phyloP scores from a whole-genome alignment of 495 filamentous ascomycete genomes.

The Talaromyces proteolyticus region DNA sequence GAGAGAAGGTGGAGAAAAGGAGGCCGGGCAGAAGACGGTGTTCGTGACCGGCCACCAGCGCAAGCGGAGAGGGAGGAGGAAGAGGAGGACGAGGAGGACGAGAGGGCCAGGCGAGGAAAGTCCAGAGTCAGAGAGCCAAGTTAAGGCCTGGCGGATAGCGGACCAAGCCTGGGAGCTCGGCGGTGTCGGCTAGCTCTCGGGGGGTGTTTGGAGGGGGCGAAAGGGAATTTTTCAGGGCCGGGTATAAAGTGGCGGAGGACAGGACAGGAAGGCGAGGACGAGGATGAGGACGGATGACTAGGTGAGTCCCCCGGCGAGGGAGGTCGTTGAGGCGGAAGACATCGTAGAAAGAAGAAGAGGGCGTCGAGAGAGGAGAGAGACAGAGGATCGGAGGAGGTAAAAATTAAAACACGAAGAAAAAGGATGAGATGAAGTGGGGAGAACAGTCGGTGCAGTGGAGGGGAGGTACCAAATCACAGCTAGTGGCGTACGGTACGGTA shows the following conservation, averaged over 20 bases:
- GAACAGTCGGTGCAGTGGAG: no score
- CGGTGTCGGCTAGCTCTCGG: conserved; percentile 43
- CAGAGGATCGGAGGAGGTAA: no score
- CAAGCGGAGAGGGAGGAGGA: conserved; percentile 5
- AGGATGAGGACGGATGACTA: conserved; percentile 19
- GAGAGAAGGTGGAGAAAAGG: no score
- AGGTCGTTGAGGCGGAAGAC: conserved; percentile 18
- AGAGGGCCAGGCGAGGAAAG: conserved; percentile 19
- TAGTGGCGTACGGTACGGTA: no score
- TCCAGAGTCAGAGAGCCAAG: conserved; percentile 15
- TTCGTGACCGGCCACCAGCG: no score
- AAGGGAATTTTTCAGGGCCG: conserved; percentile 28
- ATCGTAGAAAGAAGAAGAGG: conserved; percentile 16
- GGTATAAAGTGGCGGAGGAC: conserved; percentile 25
- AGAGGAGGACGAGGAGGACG: conserved; percentile 10
- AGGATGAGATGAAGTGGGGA: no score
- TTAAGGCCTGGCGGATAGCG: conserved; percentile 3
- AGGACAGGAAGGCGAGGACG: conserved; percentile 26
- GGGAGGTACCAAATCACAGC: no score
- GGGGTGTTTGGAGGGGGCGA: no score
- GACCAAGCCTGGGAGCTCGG: conserved; percentile 17
- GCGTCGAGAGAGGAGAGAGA: conserved; percentile 13
- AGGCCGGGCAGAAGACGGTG: no score
- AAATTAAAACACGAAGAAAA: no score
- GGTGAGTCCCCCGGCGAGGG: conserved; percentile 20